Percentiles rank a stretch among this genome's conserved stretches.
Evolutionary conservation across 2,329 filamentous ascomycete genomes (phyloP).

Genomic region (Calonectria pauciramosa): DNA sequence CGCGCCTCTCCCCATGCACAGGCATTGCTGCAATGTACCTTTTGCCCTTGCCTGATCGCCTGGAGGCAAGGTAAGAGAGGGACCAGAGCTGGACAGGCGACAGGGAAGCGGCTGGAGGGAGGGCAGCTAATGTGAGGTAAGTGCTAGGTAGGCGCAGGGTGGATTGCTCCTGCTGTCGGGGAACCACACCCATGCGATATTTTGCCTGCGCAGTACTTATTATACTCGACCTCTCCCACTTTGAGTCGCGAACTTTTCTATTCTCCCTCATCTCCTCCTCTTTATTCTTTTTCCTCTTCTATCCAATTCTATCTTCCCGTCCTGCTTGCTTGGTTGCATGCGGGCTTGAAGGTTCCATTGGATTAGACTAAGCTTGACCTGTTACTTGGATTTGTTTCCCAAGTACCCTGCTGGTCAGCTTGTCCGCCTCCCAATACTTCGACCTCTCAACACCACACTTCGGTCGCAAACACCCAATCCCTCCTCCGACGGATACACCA

Average conservation of each 20-base stretch:
- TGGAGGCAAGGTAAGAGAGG: constrained; percentile 19
- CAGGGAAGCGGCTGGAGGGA: constrained; percentile 21
- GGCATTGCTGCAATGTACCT: constrained; percentile 19
- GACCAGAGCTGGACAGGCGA: constrained; percentile 23
- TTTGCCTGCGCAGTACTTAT: constrained; percentile 37
- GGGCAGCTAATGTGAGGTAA: not conserved
- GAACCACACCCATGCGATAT: constrained; percentile 25
- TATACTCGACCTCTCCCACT: constrained; percentile 27
- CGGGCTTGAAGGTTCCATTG: constrained; percentile 34
- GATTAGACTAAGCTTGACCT: constrained; percentile 27
- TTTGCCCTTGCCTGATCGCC: constrained; percentile 12
- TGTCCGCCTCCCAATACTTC: not conserved
- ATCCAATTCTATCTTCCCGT: constrained; percentile 20
- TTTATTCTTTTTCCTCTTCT: constrained; percentile 15
- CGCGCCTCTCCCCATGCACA: constrained; percentile 14
- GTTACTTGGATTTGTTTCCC: constrained; percentile 20
- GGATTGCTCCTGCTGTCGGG: constrained; percentile 17
- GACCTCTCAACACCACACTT: not conserved
- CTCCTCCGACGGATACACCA: not conserved
- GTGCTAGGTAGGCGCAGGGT: not conserved
- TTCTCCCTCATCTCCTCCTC: constrained; percentile 12
- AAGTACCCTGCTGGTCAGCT: not conserved
- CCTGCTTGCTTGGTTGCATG: constrained; percentile 43
- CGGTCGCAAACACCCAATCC: constrained; percentile 16
- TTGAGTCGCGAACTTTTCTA: constrained; percentile 5